A percentile compares a stretch with the other conserved stretches of the same genome.
phyloP scores from a whole-genome alignment of 108 stramenopile genomes.

The Nitzschia sp. region DNA sequence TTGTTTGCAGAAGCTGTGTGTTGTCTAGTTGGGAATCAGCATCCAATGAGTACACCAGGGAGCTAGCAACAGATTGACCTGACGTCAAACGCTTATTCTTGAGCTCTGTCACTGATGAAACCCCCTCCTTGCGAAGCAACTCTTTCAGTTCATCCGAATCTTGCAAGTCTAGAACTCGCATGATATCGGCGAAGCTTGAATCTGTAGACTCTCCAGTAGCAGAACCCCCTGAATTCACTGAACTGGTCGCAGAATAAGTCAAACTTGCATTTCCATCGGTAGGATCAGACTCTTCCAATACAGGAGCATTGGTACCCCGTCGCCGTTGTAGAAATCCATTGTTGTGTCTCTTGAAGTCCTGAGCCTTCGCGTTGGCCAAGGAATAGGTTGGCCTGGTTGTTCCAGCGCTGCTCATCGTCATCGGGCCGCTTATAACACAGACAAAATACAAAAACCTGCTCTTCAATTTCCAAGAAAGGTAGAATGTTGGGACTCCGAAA shows the following conservation, averaged over 20 bases:
- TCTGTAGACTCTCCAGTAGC: slow-evolving; percentile 48
- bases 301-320: not conserved
- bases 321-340: not conserved
- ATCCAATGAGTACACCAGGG: slow-evolving; percentile 41
- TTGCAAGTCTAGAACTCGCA: slow-evolving; percentile 49
- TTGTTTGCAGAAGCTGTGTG: slow-evolving; percentile 37
- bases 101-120: slow-evolving; percentile 16
- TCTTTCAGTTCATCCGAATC: slow-evolving; percentile 38
- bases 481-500: too few relatives aligned
- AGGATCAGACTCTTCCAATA: not conserved
- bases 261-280: slow-evolving; percentile 35
- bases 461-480: too few relatives aligned
- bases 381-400: slow-evolving; percentile 2
- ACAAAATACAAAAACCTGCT: too few relatives aligned
- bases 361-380: slow-evolving; percentile 5
- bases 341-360: not conserved
- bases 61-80: slow-evolving; percentile 31
- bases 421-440: too few relatives aligned
- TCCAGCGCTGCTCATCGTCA: not conserved
- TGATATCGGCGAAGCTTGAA: slow-evolving; percentile 50
- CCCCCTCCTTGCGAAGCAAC: slow-evolving; percentile 31
- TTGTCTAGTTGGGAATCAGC: slow-evolving; percentile 37
- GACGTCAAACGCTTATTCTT: slow-evolving; percentile 12
- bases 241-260: slow-evolving; percentile 43
- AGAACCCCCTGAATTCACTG: slow-evolving; percentile 30